Percentiles rank a stretch among this genome's conserved stretches.
These are phyloP conservation scores for Galium porrigens DNA, from an alignment of 305 asterid species.

Conservation along the genomic window DNA sequence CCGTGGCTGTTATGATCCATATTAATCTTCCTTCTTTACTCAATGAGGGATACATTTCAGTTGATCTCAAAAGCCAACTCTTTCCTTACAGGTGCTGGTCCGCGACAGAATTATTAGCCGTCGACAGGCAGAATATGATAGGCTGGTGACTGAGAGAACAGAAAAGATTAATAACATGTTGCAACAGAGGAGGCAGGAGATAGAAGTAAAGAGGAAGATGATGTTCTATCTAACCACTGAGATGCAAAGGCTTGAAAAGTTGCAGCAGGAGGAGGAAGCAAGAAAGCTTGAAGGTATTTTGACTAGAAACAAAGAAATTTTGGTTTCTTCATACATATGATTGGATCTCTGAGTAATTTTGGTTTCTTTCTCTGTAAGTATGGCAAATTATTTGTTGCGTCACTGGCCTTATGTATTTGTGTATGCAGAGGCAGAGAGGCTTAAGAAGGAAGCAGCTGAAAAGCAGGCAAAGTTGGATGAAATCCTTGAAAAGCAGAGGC, in stretches of 20 bases:
- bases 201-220: conserved; percentile 55
- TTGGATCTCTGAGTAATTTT: neutral
- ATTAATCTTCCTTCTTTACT: neutral
- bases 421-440: conserved; percentile 66
- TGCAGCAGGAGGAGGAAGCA: conserved; percentile 69
- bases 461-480: conserved; percentile 67
- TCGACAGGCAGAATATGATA: conserved; percentile 42
- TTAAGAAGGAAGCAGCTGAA: conserved; percentile 75
- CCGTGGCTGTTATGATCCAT: neutral
- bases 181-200: conserved; percentile 48
- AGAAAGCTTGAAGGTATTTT: conserved; percentile 61
- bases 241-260: conserved; percentile 52
- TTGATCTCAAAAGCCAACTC: neutral
- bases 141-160: conserved; percentile 44
- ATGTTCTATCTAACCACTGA: conserved; percentile 47
- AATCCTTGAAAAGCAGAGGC: conserved; percentile 81
- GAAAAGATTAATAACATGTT: conserved; percentile 37
- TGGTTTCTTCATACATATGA: too few relatives aligned
- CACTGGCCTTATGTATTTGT: neutral
- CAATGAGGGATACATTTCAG: neutral
- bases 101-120: conserved; percentile 44
- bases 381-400: neutral
- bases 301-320: neutral
- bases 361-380: neutral
- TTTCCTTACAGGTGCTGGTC: conserved; percentile 20